Evolutionary conservation across 225 moss, liverwort and hornwort genomes (phyloP), one percentile per base, ranked within the genome.

Genomic region (Anthoceros angustus): DNA sequence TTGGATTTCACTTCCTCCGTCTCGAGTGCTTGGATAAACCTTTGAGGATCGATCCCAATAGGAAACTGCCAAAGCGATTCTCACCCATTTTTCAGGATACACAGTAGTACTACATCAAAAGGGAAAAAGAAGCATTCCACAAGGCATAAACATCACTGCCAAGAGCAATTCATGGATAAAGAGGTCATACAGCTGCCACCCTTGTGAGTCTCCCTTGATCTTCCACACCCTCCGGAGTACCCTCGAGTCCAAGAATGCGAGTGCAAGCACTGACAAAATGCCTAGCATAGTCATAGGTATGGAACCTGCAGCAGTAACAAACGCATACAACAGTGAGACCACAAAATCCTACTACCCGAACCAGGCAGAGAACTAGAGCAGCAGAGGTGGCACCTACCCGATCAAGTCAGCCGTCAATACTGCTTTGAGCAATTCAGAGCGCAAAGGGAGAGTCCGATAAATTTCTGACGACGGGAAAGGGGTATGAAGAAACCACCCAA

Each of bases 401-500:
- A 92, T 89, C 16, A 92, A 73, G 72, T 92, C 92, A 32, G 88
- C 88, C 25, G 75, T 81, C 23, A 92, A 81, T 61, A 92, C 86
- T 41, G 92, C 85, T 67, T 92, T 86, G n/a, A 92, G 74, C 45
- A 92, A 83, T 76, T 92, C 92, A 49, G 92, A 88, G 39, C 92
- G 81, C 65, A 82, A 67, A 8, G 92, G 86, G 8, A 92, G 76
- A 25, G 89, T 92, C 43, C 92, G 79, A 72, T 79, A 92, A 62
- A 92, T 92, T 69, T 92, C 92, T 5, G 92, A 92, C 10, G 92
- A 92, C 16, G 92, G 92, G 39, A 92, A 92, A 40, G 92, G 92
- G 15, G 92, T 92, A 68, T 92, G 92, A 40, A 92, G 76, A 67
- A 92, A 92, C 83, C 86, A 89, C 11, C 92, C 92, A 48, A 92